Conservation (phyloP, 345 rosid genomes). For the Eucalyptus tenuipes region DNA sequence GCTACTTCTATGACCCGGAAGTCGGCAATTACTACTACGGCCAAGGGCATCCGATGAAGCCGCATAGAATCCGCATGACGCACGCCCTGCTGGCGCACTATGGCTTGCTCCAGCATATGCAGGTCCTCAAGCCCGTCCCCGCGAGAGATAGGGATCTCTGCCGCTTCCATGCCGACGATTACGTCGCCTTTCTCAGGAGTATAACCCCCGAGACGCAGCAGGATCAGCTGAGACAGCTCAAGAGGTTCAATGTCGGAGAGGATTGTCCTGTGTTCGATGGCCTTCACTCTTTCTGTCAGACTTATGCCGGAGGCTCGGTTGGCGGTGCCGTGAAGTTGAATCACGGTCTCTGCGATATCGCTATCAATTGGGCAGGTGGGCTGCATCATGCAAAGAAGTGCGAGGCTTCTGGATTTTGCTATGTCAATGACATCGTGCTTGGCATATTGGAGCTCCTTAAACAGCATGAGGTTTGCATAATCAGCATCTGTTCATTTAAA, state of each 20-base stretch:
- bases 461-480: constrained; percentile 29
- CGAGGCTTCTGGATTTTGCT: constrained; percentile 62
- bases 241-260: constrained; percentile 56
- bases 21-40: constrained; percentile 62
- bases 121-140: constrained; percentile 47
- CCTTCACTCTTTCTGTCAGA: constrained; percentile 48
- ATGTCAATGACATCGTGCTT: constrained; percentile 57
- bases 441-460: constrained; percentile 61
- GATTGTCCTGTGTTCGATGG: constrained; percentile 65
- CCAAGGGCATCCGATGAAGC: constrained; percentile 62
- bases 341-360: constrained; percentile 46
- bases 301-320: constrained; percentile 60
- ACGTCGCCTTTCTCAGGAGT: constrained; percentile 41
- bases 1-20: constrained; percentile 56
- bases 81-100: constrained; percentile 58
- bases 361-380: constrained; percentile 61
- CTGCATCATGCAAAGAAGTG: constrained; percentile 64
- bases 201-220: constrained; percentile 52
- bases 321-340: constrained; percentile 55
- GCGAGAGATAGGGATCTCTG: constrained; percentile 55
- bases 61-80: constrained; percentile 54
- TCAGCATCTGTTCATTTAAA: neutral
- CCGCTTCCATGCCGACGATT: constrained; percentile 58
- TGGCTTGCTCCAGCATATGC: constrained; percentile 57
- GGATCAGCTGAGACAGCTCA: constrained; percentile 49